Evolutionary conservation across 2,329 filamentous ascomycete species (phyloP), one percentile per base, ranked within the genome.

Genomic region (Diaporthe longicolla): DNA sequence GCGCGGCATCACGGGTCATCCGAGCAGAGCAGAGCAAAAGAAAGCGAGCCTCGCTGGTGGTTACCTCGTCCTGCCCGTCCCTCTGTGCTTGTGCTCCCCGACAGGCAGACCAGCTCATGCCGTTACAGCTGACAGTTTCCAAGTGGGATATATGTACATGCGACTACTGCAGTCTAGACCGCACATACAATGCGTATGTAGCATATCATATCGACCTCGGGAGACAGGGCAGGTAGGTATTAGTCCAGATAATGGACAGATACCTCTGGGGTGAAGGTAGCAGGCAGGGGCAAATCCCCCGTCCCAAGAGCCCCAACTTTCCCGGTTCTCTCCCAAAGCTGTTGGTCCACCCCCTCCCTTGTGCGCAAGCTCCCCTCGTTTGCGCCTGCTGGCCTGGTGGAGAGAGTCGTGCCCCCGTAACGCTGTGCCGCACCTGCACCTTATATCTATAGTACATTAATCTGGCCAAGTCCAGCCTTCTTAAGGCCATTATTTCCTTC

Each of bases 401-500:
- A 6, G 37, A 43, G 17, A 26, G 61, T 37, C 11, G 61, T 52
- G 43, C 19, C 43, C 43, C 45, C 63, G n/a, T 37, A 24, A 26
- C 29, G 13, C 61, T 50, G 61, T 66, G 61, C 61, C 61, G 63
- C 63, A 54, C 32, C 48, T 68, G 32, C 32, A 54, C 63, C 37
- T 68, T 68, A 24, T 37, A 11, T 35, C 48, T 21, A 19, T 40
- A 54, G 48, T 68, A 54, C 63, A 37, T 68, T 54, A 54, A 68
- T 54, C 45, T 54, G 45, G 63, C 15, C 29, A 21, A 21, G 48
- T 68, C 48, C 63, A 68, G 32, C 48, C 52, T 52, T 21, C 45
- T 9, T 32, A 32, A 35, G 15, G 40, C 1, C 17, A 6, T 10
- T 61, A 19, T 52, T 52, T 35, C 63, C 54, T 54, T 54, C 63